Conservation (phyloP, 2,329 filamentous ascomycete genomes). For the Purpureocillium lavendulum region DNA sequence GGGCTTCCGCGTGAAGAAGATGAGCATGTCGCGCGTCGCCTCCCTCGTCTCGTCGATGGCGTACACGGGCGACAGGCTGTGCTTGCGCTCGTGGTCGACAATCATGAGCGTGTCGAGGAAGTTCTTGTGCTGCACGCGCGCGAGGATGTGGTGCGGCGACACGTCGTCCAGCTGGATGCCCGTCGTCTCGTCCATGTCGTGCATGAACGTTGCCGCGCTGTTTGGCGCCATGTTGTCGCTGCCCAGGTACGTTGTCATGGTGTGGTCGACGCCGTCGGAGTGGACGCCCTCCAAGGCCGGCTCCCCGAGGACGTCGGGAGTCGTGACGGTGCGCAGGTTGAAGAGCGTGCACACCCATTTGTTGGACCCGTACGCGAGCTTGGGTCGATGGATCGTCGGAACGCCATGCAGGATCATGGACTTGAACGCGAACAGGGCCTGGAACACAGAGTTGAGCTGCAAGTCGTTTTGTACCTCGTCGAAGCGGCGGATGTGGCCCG, state of each 20-base stretch:
- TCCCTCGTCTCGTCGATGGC: slow-evolving; percentile 12
- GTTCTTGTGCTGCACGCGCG: slow-evolving; percentile 15
- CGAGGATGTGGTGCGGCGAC: slow-evolving; percentile 11
- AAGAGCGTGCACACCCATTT: slow-evolving; percentile 19
- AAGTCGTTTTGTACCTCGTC: slow-evolving; percentile 18
- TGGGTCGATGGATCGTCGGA: slow-evolving; percentile 10
- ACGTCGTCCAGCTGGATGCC: slow-evolving; percentile 13
- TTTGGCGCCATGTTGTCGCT: slow-evolving; percentile 17
- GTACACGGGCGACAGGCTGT: slow-evolving; percentile 16
- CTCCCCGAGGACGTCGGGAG: slow-evolving; percentile 16
- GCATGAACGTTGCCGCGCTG: slow-evolving; percentile 20
- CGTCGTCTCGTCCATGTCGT: slow-evolving; percentile 16
- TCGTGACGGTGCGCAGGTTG: slow-evolving; percentile 20
- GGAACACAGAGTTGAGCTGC: slow-evolving; percentile 20
- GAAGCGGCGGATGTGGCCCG: slow-evolving; percentile 17
- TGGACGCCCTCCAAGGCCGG: slow-evolving; percentile 23
- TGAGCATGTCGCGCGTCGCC: slow-evolving; percentile 19
- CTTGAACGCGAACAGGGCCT: slow-evolving; percentile 22
- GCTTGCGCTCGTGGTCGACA: slow-evolving; percentile 18
- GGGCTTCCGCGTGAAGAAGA: slow-evolving; percentile 20
- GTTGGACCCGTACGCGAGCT: slow-evolving; percentile 16
- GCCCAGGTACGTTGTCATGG: slow-evolving; percentile 21
- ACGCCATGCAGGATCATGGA: slow-evolving; percentile 17
- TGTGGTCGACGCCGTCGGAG: slow-evolving; percentile 22
- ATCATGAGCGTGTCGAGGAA: slow-evolving; percentile 19